These are phyloP conservation scores for Coemansia sp. DNA, from an alignment of 192 early-diverging fungal species.

Conservation along the genomic window DNA sequence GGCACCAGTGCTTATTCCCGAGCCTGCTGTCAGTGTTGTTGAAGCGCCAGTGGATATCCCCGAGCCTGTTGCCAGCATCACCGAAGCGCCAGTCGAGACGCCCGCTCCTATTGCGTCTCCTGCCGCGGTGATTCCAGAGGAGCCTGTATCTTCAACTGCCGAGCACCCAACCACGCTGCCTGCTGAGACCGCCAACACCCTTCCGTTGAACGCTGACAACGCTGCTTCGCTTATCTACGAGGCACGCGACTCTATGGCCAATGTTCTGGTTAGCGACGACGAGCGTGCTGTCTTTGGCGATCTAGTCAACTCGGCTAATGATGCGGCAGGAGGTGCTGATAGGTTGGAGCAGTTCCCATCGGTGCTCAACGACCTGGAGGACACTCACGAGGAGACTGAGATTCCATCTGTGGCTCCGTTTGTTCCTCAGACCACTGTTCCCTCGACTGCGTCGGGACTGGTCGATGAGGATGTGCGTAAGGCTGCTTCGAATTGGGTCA, in stretches of 20 bases:
- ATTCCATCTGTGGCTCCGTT: neutral
- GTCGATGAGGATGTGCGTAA: conserved; percentile 51
- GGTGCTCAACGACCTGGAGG: conserved; percentile 33
- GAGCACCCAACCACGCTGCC: neutral
- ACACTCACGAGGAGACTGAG: neutral
- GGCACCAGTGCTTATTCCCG: neutral
- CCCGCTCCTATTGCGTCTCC: neutral
- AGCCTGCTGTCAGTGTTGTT: neutral
- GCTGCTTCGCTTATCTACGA: conserved; percentile 48
- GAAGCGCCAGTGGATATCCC: neutral
- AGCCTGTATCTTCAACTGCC: neutral
- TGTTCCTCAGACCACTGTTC: conserved; percentile 8
- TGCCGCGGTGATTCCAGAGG: neutral
- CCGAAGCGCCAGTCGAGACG: conserved; percentile 6
- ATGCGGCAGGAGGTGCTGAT: conserved; percentile 16
- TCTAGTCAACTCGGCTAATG: conserved; percentile 31
- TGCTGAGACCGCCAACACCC: neutral
- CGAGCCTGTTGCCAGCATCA: neutral
- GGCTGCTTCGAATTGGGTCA: conserved; percentile 55
- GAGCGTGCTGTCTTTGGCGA: conserved; percentile 37
- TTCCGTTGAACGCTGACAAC: conserved; percentile 26
- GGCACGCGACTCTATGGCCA: conserved; percentile 50
- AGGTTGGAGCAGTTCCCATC: conserved; percentile 48
- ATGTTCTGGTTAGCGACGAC: conserved; percentile 28
- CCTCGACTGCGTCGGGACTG: neutral